These are phyloP conservation scores for Hymenoscyphus fructigenus DNA, from an alignment of 2,329 filamentous ascomycete species.

Conservation along the genomic window DNA sequence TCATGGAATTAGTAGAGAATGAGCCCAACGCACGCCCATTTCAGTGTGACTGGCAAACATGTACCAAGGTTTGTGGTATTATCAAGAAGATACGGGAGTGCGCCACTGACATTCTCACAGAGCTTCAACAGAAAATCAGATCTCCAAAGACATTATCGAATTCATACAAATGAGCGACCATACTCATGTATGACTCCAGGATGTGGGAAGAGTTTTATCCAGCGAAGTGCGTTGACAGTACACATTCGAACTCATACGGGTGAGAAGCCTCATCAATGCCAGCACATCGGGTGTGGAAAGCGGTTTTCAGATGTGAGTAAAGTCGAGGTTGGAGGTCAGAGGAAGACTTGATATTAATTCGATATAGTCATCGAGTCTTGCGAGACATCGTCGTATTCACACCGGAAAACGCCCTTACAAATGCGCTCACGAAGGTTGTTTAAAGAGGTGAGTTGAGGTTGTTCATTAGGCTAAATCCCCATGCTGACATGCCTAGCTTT, in stretches of 20 bases:
- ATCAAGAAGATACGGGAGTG: not conserved
- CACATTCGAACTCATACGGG: constrained; percentile 70
- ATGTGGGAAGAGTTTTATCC: constrained; percentile 71
- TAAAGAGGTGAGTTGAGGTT: constrained; percentile 35
- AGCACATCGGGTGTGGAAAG: constrained; percentile 64
- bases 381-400: constrained; percentile 64
- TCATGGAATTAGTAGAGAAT: constrained; percentile 64
- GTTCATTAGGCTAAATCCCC: constrained; percentile 12
- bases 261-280: constrained; percentile 70
- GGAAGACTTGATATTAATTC: constrained; percentile 19
- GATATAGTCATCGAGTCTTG: constrained; percentile 38
- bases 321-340: not conserved
- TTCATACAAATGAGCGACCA: constrained; percentile 70
- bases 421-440: constrained; percentile 49
- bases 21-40: constrained; percentile 62
- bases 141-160: constrained; percentile 67
- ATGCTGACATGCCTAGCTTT: constrained; percentile 49
- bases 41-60: constrained; percentile 62
- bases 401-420: constrained; percentile 68
- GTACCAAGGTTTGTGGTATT: constrained; percentile 55
- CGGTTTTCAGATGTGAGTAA: constrained; percentile 66
- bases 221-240: constrained; percentile 67
- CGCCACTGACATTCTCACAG: constrained; percentile 39
- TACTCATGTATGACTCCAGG: constrained; percentile 60
- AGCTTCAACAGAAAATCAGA: constrained; percentile 74